These are phyloP conservation scores for Amanita jacksonii DNA, from an alignment of 768 basidiomycete species.

Conservation along the genomic window DNA sequence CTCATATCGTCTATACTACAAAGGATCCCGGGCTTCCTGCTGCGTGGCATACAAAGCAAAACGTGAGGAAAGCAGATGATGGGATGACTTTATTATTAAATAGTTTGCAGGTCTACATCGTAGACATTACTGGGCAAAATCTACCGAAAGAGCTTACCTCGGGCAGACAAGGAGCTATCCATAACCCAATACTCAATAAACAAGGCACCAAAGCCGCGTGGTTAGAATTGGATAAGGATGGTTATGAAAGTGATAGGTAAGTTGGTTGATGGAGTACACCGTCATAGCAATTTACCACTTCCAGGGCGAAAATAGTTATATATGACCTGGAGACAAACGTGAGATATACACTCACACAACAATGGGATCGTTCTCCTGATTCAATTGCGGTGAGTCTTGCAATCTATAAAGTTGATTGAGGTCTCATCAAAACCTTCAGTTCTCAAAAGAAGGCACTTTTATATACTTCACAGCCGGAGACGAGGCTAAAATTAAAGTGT, in stretches of 20 bases:
- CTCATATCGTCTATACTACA: slow-evolving; percentile 71
- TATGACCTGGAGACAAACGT: slow-evolving; percentile 64
- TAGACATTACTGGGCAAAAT: slow-evolving; percentile 41
- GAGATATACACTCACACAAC: slow-evolving; percentile 63
- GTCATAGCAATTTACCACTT: background rate
- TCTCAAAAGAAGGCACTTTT: slow-evolving; percentile 59
- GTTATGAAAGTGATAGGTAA: slow-evolving; percentile 81
- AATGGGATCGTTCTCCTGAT: slow-evolving; percentile 79
- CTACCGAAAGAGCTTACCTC: slow-evolving; percentile 65
- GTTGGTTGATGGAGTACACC: slow-evolving; percentile 1
- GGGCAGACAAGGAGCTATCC: slow-evolving; percentile 77
- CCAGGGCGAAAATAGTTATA: slow-evolving; percentile 66
- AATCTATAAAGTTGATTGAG: background rate
- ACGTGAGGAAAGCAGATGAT: slow-evolving; percentile 49
- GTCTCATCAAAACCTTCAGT: slow-evolving; percentile 32
- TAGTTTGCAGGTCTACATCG: slow-evolving; percentile 76
- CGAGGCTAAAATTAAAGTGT: slow-evolving; percentile 67
- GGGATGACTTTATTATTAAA: too few relatives aligned
- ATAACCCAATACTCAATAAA: slow-evolving; percentile 57
- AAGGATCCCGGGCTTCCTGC: slow-evolving; percentile 72
- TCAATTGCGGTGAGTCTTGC: slow-evolving; percentile 41
- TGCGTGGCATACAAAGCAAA: slow-evolving; percentile 85
- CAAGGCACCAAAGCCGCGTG: slow-evolving; percentile 72
- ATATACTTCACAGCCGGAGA: slow-evolving; percentile 75
- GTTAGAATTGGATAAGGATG: slow-evolving; percentile 81